Conservation (phyloP, 768 basidiomycete genomes). For the Udeniomyces megalosporus region DNA sequence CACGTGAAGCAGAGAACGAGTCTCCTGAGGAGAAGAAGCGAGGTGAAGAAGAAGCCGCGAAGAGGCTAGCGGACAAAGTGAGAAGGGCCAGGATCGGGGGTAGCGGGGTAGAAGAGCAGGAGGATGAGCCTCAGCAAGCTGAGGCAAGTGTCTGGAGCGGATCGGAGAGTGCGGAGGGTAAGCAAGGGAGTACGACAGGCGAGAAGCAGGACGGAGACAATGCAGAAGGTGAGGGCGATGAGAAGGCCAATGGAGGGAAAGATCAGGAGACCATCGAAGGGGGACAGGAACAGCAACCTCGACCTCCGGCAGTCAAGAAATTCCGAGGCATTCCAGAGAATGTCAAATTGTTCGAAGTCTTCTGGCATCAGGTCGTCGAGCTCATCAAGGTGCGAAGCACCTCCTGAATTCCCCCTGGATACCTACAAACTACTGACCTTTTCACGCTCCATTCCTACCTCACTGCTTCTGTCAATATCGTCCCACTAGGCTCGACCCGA, state of each 20-base stretch:
- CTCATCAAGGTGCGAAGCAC: conserved; percentile 84
- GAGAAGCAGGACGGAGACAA: conserved; percentile 16
- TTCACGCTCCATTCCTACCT: not conserved
- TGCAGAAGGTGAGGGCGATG: conserved; percentile 14
- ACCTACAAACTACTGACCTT: no score
- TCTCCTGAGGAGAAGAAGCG: conserved; percentile 84
- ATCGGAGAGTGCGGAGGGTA: conserved; percentile 1
- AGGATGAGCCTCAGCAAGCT: conserved; percentile 24
- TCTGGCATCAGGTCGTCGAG: conserved; percentile 96
- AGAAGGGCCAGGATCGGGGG: conserved; percentile 43
- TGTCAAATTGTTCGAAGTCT: conserved; percentile 91
- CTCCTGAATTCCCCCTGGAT: no score
- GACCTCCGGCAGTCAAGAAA: conserved; percentile 43
- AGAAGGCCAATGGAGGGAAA: conserved; percentile 52
- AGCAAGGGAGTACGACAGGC: not conserved
- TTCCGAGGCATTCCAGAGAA: conserved; percentile 91
- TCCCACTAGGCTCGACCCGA: conserved; percentile 80
- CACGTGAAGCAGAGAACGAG: conserved; percentile 90
- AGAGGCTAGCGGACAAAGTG: conserved; percentile 72
- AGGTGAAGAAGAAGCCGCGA: conserved; percentile 84
- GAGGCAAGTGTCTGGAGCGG: conserved; percentile 4
- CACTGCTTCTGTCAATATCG: not conserved
- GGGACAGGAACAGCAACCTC: conserved; percentile 2
- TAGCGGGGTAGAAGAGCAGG: conserved; percentile 24
- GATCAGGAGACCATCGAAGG: no score